phyloP scores from a whole-genome alignment of 108 stramenopile species.

The Discostella stelligeroides region DNA sequence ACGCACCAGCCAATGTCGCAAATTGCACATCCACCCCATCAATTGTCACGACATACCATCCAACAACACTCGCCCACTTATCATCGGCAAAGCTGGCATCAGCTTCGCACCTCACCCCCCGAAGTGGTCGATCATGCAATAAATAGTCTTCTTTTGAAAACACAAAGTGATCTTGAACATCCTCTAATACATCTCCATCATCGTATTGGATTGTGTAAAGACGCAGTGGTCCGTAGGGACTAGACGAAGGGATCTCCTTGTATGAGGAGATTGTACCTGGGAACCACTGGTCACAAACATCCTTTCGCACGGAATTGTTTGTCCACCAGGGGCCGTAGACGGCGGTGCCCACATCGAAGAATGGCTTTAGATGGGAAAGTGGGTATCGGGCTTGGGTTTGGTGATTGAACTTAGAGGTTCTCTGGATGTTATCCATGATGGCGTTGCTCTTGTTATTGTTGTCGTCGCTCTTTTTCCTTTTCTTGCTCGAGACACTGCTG shows the following conservation, averaged over 20 bases:
- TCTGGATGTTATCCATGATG: neutral
- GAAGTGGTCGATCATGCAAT: neutral
- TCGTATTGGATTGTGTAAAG: neutral
- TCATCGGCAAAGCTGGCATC: neutral
- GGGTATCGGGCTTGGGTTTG: neutral
- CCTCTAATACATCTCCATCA: neutral
- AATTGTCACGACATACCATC: neutral
- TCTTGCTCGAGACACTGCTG: too few relatives aligned
- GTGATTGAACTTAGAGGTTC: too few relatives aligned
- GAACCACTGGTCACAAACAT: neutral
- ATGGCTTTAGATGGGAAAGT: slow-evolving; percentile 6
- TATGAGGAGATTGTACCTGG: neutral
- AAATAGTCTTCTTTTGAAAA: slow-evolving; percentile 12
- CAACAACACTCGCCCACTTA: neutral
- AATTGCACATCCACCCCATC: neutral
- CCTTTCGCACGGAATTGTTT: neutral
- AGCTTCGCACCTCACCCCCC: neutral
- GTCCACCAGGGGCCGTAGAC: slow-evolving; percentile 7
- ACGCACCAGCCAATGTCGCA: neutral
- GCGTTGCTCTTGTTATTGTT: neutral
- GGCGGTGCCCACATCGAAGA: slow-evolving; percentile 1
- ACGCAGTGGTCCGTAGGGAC: slow-evolving; percentile 11
- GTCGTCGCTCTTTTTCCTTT: too few relatives aligned
- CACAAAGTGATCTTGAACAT: neutral
- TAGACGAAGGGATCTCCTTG: neutral